Evolutionary conservation across 768 basidiomycete species (phyloP).

Genomic region (Lepiota brunneoincarnata): DNA sequence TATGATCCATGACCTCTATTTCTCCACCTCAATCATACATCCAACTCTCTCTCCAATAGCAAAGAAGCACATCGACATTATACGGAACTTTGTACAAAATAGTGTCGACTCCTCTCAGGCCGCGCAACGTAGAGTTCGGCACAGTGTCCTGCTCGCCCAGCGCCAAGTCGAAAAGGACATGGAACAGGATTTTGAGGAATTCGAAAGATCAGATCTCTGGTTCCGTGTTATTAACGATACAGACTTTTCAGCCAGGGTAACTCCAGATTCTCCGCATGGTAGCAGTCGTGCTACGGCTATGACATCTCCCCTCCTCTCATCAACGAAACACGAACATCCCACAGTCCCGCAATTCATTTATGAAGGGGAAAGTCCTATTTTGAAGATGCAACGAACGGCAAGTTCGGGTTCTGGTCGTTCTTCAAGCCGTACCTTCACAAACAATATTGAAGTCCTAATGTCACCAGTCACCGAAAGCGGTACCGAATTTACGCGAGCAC

Average conservation of each 20-base stretch:
- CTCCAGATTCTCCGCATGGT: slow-evolving; percentile 8
- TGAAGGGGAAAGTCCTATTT: slow-evolving; percentile 35
- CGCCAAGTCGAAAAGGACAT: slow-evolving; percentile 83
- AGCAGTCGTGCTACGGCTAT: slow-evolving; percentile 8
- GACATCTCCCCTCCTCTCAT: slow-evolving; percentile 11
- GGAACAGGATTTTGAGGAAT: slow-evolving; percentile 90
- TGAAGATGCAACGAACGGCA: slow-evolving; percentile 36
- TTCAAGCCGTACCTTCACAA: slow-evolving; percentile 26
- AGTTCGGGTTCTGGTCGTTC: slow-evolving; percentile 41
- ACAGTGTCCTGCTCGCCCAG: slow-evolving; percentile 82
- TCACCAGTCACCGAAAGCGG: slow-evolving; percentile 55
- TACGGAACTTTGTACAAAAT: slow-evolving; percentile 64
- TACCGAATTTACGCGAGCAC: slow-evolving; percentile 59
- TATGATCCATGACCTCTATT: slow-evolving; percentile 89
- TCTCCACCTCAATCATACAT: slow-evolving; percentile 57
- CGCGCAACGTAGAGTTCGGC: slow-evolving; percentile 57
- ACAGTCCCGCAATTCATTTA: slow-evolving; percentile 14
- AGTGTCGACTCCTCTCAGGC: slow-evolving; percentile 35
- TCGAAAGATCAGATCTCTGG: slow-evolving; percentile 87
- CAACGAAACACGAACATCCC: neutral
- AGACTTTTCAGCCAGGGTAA: slow-evolving; percentile 30
- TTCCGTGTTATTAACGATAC: slow-evolving; percentile 82
- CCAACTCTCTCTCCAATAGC: slow-evolving; percentile 63
- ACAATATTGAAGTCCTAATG: slow-evolving; percentile 83
- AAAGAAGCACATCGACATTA: slow-evolving; percentile 64